These are phyloP conservation scores for Penicillium sp. DNA, from an alignment of 2,329 filamentous ascomycete genomes.

Conservation along the genomic window DNA sequence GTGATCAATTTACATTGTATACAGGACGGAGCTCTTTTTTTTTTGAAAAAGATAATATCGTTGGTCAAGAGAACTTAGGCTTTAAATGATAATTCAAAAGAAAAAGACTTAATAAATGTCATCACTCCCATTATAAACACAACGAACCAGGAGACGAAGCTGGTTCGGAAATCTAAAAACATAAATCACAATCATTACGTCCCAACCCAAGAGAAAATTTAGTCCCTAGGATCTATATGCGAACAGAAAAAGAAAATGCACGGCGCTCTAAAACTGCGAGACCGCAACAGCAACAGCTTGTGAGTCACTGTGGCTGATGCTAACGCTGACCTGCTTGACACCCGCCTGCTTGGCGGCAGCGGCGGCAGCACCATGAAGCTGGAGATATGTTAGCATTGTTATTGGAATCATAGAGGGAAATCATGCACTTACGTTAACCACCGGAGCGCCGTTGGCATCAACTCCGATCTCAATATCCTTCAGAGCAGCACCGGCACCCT, in stretches of 20 bases:
- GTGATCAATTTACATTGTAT: neutral
- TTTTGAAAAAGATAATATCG: neutral
- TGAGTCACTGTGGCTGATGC: slow-evolving; percentile 91
- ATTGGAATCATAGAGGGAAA: neutral
- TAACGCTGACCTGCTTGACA: slow-evolving; percentile 84
- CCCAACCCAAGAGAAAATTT: slow-evolving; percentile 14
- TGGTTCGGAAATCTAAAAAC: slow-evolving; percentile 21
- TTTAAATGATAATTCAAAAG: neutral
- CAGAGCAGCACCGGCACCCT: slow-evolving; percentile 83
- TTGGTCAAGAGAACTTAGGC: neutral
- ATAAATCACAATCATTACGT: slow-evolving; percentile 31
- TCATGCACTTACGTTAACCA: slow-evolving; percentile 69
- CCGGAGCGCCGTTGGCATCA: slow-evolving; percentile 76
- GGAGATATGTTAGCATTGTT: slow-evolving; percentile 25
- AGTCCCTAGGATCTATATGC: slow-evolving; percentile 12
- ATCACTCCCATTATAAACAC: slow-evolving; percentile 30
- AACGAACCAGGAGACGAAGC: slow-evolving; percentile 26
- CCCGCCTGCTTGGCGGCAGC: slow-evolving; percentile 80
- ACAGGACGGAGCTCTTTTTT: neutral
- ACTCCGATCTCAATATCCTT: slow-evolving; percentile 92
- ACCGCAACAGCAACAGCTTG: slow-evolving; percentile 95
- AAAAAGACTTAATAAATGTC: slow-evolving; percentile 19
- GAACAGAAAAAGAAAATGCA: slow-evolving; percentile 12
- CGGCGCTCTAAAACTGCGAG: slow-evolving; percentile 61
- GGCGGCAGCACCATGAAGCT: slow-evolving; percentile 86